Evolutionary conservation across 306 rosid genomes (phyloP).

Genomic region (Prunus armeniaca): DNA sequence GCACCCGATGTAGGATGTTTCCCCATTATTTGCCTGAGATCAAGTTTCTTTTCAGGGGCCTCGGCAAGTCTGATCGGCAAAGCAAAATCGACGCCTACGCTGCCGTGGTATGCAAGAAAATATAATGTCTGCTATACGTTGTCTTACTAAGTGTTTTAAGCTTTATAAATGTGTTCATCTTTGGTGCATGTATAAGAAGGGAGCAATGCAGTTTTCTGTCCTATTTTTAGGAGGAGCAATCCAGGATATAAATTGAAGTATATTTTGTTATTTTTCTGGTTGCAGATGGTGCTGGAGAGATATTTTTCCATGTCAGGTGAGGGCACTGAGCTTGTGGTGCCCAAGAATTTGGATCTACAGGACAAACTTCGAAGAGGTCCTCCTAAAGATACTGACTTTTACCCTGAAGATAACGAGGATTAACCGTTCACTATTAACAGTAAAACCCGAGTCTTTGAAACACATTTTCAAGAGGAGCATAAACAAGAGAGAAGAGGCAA

Average conservation of each 20-base stretch:
- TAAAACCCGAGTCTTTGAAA: not conserved
- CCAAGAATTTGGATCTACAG: conserved; percentile 59
- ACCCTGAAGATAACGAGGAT: conserved; percentile 32
- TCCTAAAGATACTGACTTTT: conserved; percentile 56
- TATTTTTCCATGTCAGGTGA: conserved; percentile 67
- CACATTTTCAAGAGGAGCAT: not conserved
- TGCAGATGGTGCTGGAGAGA: conserved; percentile 85
- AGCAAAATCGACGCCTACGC: conserved; percentile 47
- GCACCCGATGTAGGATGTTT: not conserved
- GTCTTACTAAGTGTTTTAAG: not conserved
- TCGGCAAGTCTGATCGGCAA: conserved; percentile 36
- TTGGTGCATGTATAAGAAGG: not conserved
- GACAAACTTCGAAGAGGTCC: conserved; percentile 57
- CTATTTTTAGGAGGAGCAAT: not conserved
- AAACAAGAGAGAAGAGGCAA: not conserved
- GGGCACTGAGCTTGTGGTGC: conserved; percentile 72
- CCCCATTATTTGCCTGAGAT: not conserved
- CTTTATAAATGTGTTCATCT: not conserved
- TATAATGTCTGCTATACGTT: not conserved
- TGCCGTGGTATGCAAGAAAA: conserved; percentile 35
- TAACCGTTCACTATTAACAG: not conserved
- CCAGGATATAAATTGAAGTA: not conserved
- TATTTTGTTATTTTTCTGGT: not conserved
- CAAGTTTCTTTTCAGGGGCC: conserved; percentile 35
- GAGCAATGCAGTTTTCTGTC: too few relatives aligned